A percentile compares a stretch with the other conserved stretches of the same genome.
Conservation (phyloP, 1,139 yeast species). For the Lodderomyces margitis region DNA sequence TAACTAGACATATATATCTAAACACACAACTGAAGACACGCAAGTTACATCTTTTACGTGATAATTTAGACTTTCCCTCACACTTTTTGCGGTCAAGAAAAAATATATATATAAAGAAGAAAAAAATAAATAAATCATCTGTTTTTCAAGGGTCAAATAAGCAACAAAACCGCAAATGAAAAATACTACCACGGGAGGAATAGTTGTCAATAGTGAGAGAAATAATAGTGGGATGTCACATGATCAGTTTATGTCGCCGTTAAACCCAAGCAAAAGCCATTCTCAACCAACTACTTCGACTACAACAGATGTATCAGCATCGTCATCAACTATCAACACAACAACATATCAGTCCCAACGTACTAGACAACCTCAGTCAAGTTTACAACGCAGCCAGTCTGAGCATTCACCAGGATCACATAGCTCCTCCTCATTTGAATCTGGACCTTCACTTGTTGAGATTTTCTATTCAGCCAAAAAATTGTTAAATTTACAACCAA, state of each 20-base stretch:
- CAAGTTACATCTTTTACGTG: no score
- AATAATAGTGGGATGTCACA: neutral
- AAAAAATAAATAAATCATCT: no score
- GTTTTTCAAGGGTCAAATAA: no score
- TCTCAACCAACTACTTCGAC: neutral
- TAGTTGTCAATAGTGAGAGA: neutral
- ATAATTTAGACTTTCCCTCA: no score
- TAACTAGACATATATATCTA: no score
- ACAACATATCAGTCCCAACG: slow-evolving; percentile 1
- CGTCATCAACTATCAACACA: slow-evolving; percentile 3
- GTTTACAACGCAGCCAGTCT: neutral
- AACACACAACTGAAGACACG: no score
- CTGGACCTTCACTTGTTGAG: slow-evolving; percentile 40
- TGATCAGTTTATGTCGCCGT: neutral
- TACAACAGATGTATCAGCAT: neutral
- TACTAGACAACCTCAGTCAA: neutral
- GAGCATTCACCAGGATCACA: neutral
- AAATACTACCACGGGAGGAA: no score
- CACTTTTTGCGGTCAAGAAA: no score
- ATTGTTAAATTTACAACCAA: slow-evolving; percentile 37
- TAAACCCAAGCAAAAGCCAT: neutral
- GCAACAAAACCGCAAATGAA: no score
- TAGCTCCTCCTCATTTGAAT: slow-evolving; percentile 9
- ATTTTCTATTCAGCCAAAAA: slow-evolving; percentile 45
- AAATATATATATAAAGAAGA: no score